Evolutionary conservation across 73 alveolate species (phyloP).

Genomic region (Blepharisma japonicum): DNA sequence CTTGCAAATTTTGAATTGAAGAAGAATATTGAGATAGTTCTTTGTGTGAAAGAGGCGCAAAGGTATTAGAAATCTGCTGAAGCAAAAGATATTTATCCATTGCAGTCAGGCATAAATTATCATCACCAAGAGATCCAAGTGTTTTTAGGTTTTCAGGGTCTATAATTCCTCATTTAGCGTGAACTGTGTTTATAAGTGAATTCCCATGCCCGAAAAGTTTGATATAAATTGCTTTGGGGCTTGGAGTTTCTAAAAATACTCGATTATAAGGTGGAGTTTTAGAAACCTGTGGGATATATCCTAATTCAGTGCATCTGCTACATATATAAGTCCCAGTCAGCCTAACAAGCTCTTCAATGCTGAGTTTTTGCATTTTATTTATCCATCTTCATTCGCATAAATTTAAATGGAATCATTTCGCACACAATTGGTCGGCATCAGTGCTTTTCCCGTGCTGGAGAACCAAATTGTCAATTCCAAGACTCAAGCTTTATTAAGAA

Average conservation of each 20-base stretch:
- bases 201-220: slow-evolving; percentile 11
- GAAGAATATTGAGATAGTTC: too few relatives aligned
- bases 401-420: background rate
- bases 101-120: slow-evolving; percentile 8
- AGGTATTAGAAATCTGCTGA: too few relatives aligned
- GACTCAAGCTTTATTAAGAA: background rate
- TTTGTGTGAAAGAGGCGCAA: too few relatives aligned
- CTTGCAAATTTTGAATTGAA: too few relatives aligned
- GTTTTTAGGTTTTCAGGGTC: slow-evolving; percentile 10
- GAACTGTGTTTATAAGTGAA: background rate
- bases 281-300: background rate
- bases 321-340: background rate
- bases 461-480: background rate
- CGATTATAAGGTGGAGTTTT: background rate
- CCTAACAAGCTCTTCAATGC: background rate
- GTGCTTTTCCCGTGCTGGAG: background rate
- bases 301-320: background rate
- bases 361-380: background rate
- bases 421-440: background rate
- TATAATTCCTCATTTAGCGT: background rate
- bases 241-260: background rate
- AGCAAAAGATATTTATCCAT: background rate
- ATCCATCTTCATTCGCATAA: too few relatives aligned
- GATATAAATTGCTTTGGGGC: background rate
- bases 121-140: slow-evolving; percentile 8